Base-by-base conservation (phyloP, 768 basidiomycete genomes). In the Clitopilus passeckerianus region DNA sequence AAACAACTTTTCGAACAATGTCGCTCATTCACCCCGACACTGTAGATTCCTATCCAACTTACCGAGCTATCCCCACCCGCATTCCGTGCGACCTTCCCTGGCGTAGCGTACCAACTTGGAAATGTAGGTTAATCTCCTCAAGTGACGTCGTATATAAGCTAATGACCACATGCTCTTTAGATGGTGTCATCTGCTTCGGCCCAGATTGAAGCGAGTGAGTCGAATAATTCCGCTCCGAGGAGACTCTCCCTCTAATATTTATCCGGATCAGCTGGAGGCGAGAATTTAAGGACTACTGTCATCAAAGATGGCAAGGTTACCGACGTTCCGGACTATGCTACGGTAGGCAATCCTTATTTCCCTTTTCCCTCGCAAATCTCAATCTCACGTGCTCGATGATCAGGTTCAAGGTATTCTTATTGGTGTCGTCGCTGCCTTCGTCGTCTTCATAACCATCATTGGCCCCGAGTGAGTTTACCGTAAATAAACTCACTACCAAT, bases 31-130 rank as follows among this genome's bases (percentile, higher is more conserved):
- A n/a, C n/a, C n/a, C n/a, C n/a, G n/a, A n/a, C n/a, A n/a, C n/a
- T n/a, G n/a, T 60, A 80, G 78, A 77, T 81, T 58, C 92, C 93
- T 1, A 89, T 93, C 65, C 89, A 88, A 70, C 78, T 95, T 20
- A 80, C 85, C 12, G 93, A 96, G 71, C 80, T 93, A 74, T 89
- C 90, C 0, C 94, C 94, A 1, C 89, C 91, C 4, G 93, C 91
- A 0, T 95, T 94, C 80, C 80, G 94, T 59, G 90, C 92, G 3
- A 89, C 89, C 1, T 94, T 93, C 78, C 89, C 90, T 37, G 93
- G 93, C 60, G 84, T 92, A 0, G 84, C 89, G 2, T 95, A 94
- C 72, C 93, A 93, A 65, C 64, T 93, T 23, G 91, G 93, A 44
- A 93, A 91, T 72, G 79, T 79, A 58, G 22, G 76, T 80, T 71